These are phyloP conservation scores for Alternaria novae-zelandiae DNA, from an alignment of 2,329 filamentous ascomycete species.

Conservation along the genomic window DNA sequence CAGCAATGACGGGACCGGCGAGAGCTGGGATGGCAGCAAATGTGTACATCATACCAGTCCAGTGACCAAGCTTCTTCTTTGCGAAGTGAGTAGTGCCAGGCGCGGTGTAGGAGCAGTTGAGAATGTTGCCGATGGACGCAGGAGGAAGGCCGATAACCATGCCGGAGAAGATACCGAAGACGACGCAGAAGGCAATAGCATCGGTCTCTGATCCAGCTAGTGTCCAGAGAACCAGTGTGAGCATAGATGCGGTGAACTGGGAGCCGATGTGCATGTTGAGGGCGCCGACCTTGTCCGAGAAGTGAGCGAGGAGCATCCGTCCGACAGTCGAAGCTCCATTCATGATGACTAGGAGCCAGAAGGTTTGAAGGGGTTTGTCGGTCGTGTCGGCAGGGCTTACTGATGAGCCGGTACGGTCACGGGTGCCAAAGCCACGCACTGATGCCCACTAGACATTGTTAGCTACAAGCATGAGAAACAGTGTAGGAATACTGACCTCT, in stretches of 20 bases:
- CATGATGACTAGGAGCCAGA: slow-evolving; percentile 59
- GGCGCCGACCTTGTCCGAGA: slow-evolving; percentile 54
- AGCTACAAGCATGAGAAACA: slow-evolving; percentile 5
- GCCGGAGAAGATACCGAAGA: slow-evolving; percentile 58
- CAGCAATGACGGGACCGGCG: slow-evolving; percentile 56
- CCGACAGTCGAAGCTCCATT: slow-evolving; percentile 57
- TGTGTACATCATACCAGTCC: slow-evolving; percentile 62
- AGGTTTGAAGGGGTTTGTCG: slow-evolving; percentile 52
- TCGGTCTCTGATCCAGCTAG: slow-evolving; percentile 45
- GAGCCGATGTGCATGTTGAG: slow-evolving; percentile 55
- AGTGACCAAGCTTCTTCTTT: slow-evolving; percentile 56
- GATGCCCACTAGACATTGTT: slow-evolving; percentile 52
- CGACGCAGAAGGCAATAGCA: slow-evolving; percentile 56
- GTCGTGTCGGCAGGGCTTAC: slow-evolving; percentile 16
- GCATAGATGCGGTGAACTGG: slow-evolving; percentile 51
- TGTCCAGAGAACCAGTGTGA: slow-evolving; percentile 55
- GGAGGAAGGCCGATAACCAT: slow-evolving; percentile 59
- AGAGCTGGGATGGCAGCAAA: slow-evolving; percentile 54
- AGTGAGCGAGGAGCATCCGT: slow-evolving; percentile 53
- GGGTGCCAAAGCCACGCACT: slow-evolving; percentile 50
- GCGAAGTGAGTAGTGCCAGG: slow-evolving; percentile 33
- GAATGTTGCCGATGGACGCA: slow-evolving; percentile 56
- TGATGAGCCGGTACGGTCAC: slow-evolving; percentile 26
- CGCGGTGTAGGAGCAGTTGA: slow-evolving; percentile 44
- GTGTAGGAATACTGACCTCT: slow-evolving; percentile 44